A percentile compares a stretch with the other conserved stretches of the same genome.
These are phyloP conservation scores for Podospora appendiculata DNA, from an alignment of 495 filamentous ascomycete genomes.

Conservation along the genomic window DNA sequence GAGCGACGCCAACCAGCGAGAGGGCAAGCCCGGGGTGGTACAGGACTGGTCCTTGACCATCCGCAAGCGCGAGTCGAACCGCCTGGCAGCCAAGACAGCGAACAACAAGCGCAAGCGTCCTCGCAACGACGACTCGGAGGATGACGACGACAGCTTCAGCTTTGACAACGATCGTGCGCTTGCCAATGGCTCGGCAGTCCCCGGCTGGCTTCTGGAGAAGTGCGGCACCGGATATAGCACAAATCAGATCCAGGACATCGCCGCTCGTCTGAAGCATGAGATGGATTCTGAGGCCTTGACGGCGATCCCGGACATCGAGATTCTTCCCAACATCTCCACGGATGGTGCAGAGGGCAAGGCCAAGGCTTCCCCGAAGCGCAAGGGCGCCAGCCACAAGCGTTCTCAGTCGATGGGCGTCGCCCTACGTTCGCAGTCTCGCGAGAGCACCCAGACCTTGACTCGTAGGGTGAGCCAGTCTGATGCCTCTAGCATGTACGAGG, in stretches of 20 bases:
- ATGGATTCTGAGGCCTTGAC: slow-evolving; percentile 16
- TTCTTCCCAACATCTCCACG: slow-evolving; percentile 48
- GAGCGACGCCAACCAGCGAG: slow-evolving; percentile 37
- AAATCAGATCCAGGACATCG: slow-evolving; percentile 26
- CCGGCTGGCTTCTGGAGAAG: slow-evolving; percentile 31
- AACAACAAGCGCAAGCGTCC: slow-evolving; percentile 15
- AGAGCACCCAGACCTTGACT: neutral
- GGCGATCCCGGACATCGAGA: slow-evolving; percentile 59
- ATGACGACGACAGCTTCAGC: slow-evolving; percentile 8
- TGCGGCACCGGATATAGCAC: slow-evolving; percentile 30
- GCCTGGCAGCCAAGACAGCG: slow-evolving; percentile 23
- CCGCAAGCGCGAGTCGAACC: slow-evolving; percentile 47
- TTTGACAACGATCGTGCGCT: slow-evolving; percentile 1
- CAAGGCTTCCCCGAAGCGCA: slow-evolving; percentile 8
- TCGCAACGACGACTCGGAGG: slow-evolving; percentile 16
- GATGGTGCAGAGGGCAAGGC: slow-evolving; percentile 7
- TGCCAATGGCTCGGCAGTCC: slow-evolving; percentile 29
- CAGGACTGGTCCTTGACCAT: slow-evolving; percentile 40
- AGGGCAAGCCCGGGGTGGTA: slow-evolving; percentile 29
- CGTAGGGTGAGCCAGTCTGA: slow-evolving; percentile 24
- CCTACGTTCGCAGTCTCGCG: neutral
- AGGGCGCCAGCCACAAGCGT: slow-evolving; percentile 22
- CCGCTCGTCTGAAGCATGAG: slow-evolving; percentile 24
- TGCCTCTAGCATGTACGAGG: neutral
- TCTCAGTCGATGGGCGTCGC: slow-evolving; percentile 24